Base-by-base conservation (phyloP, 116 monocot genomes). In the Cymodocea nodosa region DNA sequence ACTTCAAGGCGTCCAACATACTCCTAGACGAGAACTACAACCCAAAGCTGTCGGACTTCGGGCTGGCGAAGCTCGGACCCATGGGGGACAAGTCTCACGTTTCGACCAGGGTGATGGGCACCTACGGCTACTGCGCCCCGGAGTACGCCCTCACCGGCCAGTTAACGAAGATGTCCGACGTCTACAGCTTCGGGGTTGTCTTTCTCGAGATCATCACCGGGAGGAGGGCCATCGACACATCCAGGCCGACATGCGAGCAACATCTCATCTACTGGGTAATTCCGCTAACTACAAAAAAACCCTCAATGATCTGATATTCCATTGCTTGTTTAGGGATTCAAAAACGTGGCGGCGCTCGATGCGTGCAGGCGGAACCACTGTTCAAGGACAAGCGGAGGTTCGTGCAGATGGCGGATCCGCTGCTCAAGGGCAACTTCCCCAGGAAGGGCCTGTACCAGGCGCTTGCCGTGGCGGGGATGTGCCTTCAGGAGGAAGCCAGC, bases 1-100 rank as follows among this genome's bases (percentile, higher is more conserved):
- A 88, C 48, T 81, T 93, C 71, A 93, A 93, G 39, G 88, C 89
- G 0, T 93, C 93, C 10, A 93, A 93, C 73, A 93, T 93, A 50
- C 81, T 93, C 15, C 81, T 93, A 13, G 89, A 83, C 35, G 70
- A 77, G 30, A 65, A 76, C 8, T 88, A 69, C 71, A 81, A 79
- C 49, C 73, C 89, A 10, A 85, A 81, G 36, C 58, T 93, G 25
- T 85, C 93, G 1, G 93, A 93, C 74, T 93, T 85, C 51, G 93
- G 93, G 4, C 72, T 93, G 2, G 89, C 89, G 0, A 88, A 81
- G 71, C 77, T 91, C 20, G 91, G 91, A 6, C 87, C 86, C 1
- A 73, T 80, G 3, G 91, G 91, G 19, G 84, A 86, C 15, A 81
- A 84, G 69, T 84, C 61, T 30, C 87, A 86, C 64, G 84, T 87